These are phyloP conservation scores for Prototheca cutis DNA, from an alignment of 163 green algal species.

Conservation along the genomic window DNA sequence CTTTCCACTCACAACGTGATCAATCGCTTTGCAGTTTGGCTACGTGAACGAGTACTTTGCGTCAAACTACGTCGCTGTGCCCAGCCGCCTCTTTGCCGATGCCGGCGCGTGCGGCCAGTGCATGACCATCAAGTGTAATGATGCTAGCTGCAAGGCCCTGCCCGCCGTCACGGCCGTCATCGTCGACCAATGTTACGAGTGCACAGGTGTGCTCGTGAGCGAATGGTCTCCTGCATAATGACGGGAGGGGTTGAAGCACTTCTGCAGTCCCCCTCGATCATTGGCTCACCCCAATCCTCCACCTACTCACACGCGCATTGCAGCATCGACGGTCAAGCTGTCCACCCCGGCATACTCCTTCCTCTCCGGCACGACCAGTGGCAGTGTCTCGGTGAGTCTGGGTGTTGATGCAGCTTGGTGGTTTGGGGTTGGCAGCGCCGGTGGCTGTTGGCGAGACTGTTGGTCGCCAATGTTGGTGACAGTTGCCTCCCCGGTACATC, in stretches of 20 bases:
- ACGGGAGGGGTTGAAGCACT: neutral
- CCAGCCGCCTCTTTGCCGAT: neutral
- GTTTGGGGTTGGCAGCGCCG: neutral
- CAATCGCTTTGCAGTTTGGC: too few relatives aligned
- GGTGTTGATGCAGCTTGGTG: neutral
- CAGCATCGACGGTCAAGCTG: neutral
- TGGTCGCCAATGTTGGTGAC: neutral
- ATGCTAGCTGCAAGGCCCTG: neutral
- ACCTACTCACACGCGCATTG: neutral
- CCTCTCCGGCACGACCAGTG: neutral
- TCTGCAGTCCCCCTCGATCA: neutral
- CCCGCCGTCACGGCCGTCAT: neutral
- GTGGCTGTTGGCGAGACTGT: neutral
- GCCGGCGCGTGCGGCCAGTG: neutral
- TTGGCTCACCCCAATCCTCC: neutral
- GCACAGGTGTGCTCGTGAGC: neutral
- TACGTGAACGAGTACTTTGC: neutral
- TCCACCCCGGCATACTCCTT: neutral
- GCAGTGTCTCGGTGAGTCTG: neutral
- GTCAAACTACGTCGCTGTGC: neutral
- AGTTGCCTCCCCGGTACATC: neutral
- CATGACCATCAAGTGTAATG: neutral
- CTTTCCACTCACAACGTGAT: too few relatives aligned
- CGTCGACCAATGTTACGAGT: constrained; percentile 2
- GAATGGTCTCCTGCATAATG: neutral